Evolutionary conservation across 2,329 filamentous ascomycete species (phyloP), one percentile per base, ranked within the genome.

Genomic region (Pseudocercospora musae): DNA sequence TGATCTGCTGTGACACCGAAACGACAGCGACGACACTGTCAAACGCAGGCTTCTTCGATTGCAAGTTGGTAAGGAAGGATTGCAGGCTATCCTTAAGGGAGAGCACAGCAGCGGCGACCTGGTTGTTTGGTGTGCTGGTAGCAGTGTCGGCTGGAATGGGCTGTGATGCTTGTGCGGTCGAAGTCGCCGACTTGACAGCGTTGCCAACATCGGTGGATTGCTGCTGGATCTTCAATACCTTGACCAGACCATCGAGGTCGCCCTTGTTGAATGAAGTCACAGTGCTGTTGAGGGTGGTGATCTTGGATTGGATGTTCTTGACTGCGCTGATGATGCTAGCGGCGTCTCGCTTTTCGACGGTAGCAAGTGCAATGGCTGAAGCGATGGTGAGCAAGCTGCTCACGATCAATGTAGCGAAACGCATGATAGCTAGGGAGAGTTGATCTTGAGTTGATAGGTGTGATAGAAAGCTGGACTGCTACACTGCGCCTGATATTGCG

Each of bases 261-360:
- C 62, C 65, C 31, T 65, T 33, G 50, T 63, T 58, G 65, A 67
- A 64, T 33, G 44, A 53, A 37, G 62, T 66, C 20, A 68, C 37
- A 15, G 59, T 66, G 20, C 33, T 46, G 55, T 68, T 66, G 31
- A 68, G 46, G 15, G 59, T 63, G 13, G 44, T 54, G 46, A 68
- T 57, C 7, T 64, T 63, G 54, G 61, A 59, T 11, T 58, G 53
- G 46, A 68, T 60, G 23, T 59, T 60, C 27, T 62, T 46, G 44
- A 66, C 60, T 7, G 66, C 59, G 15, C 52, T 40, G 40, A 52
- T 31, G 42, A 68, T 66, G 52, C 44, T 59, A 6, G 61, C 59
- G 44, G 57, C 63, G 31, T 62, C 63, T 31, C 63, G 63, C 44
- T 63, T 66, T 40, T 61, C 63, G 58, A 63, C 23, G 13, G 53